phyloP scores from a whole-genome alignment of 2,329 filamentous ascomycete species.

The Penicillium sp. region DNA sequence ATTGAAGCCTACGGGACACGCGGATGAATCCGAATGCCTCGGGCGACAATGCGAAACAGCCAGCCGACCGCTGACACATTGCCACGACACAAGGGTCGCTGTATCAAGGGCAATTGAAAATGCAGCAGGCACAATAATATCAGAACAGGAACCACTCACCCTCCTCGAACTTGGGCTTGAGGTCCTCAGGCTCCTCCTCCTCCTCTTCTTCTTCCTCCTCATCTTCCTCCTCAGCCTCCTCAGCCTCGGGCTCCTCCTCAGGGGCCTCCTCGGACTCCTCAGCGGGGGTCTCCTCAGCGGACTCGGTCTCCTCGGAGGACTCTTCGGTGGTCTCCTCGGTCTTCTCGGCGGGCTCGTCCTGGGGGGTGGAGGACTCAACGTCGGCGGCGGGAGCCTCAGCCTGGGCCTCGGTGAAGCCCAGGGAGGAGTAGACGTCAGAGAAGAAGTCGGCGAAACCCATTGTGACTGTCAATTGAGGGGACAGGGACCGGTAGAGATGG shows the following conservation, averaged over 20 bases:
- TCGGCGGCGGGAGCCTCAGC: constrained; percentile 60
- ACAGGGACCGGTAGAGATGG: constrained; percentile 24
- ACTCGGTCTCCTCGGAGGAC: constrained; percentile 43
- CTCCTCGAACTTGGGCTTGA: constrained; percentile 86
- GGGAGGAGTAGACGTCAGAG: constrained; percentile 65
- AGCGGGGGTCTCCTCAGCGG: constrained; percentile 48
- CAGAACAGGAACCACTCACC: constrained; percentile 61
- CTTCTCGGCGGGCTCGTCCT: constrained; percentile 43
- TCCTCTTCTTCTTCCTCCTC: constrained; percentile 77
- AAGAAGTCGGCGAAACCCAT: constrained; percentile 68
- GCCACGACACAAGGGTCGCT: neutral
- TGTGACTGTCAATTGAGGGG: constrained; percentile 38
- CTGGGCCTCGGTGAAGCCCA: constrained; percentile 60
- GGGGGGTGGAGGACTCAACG: constrained; percentile 48
- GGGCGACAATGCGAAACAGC: constrained; percentile 4
- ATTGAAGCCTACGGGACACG: constrained; percentile 8
- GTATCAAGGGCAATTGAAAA: neutral
- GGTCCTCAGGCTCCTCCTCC: constrained; percentile 78
- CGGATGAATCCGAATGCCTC: constrained; percentile 5
- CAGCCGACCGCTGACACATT: neutral
- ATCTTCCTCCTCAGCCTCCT: constrained; percentile 77
- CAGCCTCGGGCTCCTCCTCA: constrained; percentile 67
- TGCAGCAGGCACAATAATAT: neutral
- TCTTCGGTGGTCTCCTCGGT: constrained; percentile 27
- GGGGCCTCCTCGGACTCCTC: constrained; percentile 54